These are phyloP conservation scores for Exophiala xenobiotica DNA, from an alignment of 2,329 filamentous ascomycete genomes.

Conservation along the genomic window DNA sequence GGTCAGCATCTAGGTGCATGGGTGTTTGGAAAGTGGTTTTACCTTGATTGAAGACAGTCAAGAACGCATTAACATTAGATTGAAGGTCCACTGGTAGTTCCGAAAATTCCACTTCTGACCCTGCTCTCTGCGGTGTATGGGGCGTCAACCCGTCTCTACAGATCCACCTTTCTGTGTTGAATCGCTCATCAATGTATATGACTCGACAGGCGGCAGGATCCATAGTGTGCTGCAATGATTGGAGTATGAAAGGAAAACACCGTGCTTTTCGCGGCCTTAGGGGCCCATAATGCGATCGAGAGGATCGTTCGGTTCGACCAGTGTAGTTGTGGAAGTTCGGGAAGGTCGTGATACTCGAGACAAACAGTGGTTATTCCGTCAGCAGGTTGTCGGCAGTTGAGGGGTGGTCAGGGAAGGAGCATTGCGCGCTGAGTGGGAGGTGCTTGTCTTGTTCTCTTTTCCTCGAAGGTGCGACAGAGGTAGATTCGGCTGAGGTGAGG, in stretches of 20 bases:
- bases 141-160: constrained; percentile 33
- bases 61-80: constrained; percentile 49
- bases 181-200: constrained; percentile 49
- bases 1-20: too few relatives aligned
- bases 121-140: constrained; percentile 26
- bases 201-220: constrained; percentile 45
- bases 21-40: too few relatives aligned
- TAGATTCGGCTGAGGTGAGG: background rate
- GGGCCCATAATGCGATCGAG: constrained; percentile 24
- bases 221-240: constrained; percentile 32
- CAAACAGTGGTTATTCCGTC: too few relatives aligned
- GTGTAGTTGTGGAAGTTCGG: background rate
- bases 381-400: too few relatives aligned
- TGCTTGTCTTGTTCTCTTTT: background rate
- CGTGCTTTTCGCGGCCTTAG: constrained; percentile 12
- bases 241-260: constrained; percentile 9
- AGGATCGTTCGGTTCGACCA: constrained; percentile 2
- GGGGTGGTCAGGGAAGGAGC: constrained; percentile 6
- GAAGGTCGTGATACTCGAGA: background rate
- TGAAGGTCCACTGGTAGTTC: constrained; percentile 47
- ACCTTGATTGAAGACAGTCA: constrained; percentile 56
- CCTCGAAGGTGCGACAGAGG: background rate
- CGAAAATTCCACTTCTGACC: constrained; percentile 34
- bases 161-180: constrained; percentile 46
- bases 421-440: constrained; percentile 13